Conservation (phyloP, 2,329 filamentous ascomycete genomes). For the Elsinoe perseae region DNA sequence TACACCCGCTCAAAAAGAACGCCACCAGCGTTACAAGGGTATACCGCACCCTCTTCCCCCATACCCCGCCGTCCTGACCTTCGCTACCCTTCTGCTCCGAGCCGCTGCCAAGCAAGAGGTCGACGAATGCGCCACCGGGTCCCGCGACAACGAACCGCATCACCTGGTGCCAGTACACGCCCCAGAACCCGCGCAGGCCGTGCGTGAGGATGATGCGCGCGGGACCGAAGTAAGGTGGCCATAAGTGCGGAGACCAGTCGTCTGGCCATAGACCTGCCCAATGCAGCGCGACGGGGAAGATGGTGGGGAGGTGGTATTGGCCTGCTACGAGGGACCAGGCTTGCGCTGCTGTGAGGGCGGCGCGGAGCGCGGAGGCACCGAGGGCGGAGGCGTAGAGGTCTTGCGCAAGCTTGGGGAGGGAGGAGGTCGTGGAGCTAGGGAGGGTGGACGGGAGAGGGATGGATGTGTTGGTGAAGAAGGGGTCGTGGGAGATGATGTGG, state of each 20-base stretch:
- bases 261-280: conserved; percentile 19
- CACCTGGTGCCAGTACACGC: conserved; percentile 29
- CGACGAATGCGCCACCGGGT: conserved; percentile 23
- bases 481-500: conserved; percentile 22
- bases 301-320: conserved; percentile 23
- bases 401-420: neutral
- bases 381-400: conserved; percentile 18
- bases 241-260: conserved; percentile 25
- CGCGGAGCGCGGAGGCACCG: conserved; percentile 17
- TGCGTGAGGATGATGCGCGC: conserved; percentile 18
- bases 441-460: conserved; percentile 17
- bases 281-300: conserved; percentile 22
- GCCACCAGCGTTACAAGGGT: conserved; percentile 22
- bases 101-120: conserved; percentile 16
- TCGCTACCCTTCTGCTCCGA: conserved; percentile 11
- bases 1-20: conserved; percentile 25
- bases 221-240: conserved; percentile 27
- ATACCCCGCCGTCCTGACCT: neutral
- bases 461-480: conserved; percentile 22
- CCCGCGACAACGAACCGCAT: conserved; percentile 24
- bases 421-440: conserved; percentile 1
- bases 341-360: conserved; percentile 23
- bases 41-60: conserved; percentile 20
- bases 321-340: conserved; percentile 24
- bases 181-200: conserved; percentile 28